Evolutionary conservation across 345 rosid species (phyloP).

Genomic region (Eucalyptus melliodora): DNA sequence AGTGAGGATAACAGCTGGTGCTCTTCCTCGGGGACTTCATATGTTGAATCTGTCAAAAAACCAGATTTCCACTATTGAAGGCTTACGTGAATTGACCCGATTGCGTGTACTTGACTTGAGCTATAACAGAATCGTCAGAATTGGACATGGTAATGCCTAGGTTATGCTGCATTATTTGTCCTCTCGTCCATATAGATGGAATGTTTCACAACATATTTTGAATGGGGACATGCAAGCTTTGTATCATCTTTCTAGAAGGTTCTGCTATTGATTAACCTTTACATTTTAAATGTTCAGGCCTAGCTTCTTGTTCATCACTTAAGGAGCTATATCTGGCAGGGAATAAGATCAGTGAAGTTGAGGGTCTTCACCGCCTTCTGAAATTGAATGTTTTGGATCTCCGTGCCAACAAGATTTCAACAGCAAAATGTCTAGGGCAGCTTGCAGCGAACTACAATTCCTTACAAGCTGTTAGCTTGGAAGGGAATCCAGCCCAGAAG

Average conservation of each 20-base stretch:
- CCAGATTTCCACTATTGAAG: constrained; percentile 75
- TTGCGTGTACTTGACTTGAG: constrained; percentile 90
- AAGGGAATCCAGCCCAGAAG: constrained; percentile 95
- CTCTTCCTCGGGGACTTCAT: constrained; percentile 94
- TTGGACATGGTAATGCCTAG: constrained; percentile 68
- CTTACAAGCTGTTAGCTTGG: constrained; percentile 90
- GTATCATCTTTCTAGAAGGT: neutral
- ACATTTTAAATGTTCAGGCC: constrained; percentile 22
- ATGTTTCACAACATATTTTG: neutral
- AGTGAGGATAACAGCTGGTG: constrained; percentile 80
- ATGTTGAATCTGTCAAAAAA: constrained; percentile 70
- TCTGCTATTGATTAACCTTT: neutral
- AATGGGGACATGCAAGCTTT: neutral
- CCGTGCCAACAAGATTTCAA: constrained; percentile 85
- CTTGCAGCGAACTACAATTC: constrained; percentile 97
- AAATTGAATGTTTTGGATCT: constrained; percentile 75
- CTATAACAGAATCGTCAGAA: constrained; percentile 73
- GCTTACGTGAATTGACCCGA: constrained; percentile 84
- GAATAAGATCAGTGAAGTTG: constrained; percentile 85
- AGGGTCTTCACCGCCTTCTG: constrained; percentile 93
- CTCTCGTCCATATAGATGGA: neutral
- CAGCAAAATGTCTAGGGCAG: constrained; percentile 80
- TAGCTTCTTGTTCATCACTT: constrained; percentile 91
- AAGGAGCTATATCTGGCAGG: constrained; percentile 94
- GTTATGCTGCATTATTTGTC: neutral